A percentile compares a stretch with the other conserved stretches of the same genome.
phyloP scores from a whole-genome alignment of 179 eudicot genomes.

The Spergularia azorica region DNA sequence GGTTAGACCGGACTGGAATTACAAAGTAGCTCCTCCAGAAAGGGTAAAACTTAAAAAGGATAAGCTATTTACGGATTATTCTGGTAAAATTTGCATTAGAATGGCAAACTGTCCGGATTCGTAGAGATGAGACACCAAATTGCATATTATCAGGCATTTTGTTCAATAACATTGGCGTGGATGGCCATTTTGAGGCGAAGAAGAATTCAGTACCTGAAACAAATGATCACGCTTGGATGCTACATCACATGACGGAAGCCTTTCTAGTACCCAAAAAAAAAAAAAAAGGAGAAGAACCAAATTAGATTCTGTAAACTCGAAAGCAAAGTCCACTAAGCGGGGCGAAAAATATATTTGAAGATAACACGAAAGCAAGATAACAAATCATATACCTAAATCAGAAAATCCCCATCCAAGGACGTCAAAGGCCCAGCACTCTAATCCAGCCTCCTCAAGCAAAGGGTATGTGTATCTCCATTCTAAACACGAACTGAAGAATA shows the following conservation, averaged over 20 bases:
- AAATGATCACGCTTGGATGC: conserved; percentile 88
- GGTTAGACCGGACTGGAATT: conserved; percentile 8
- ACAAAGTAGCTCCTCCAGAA: not conserved
- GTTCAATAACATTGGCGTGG: conserved; percentile 32
- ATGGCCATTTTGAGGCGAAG: conserved; percentile 3
- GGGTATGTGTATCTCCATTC: conserved; percentile 93
- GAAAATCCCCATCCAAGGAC: conserved; percentile 98
- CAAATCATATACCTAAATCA: conserved; percentile 60
- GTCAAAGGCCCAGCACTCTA: conserved; percentile 88
- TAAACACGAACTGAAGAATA: conserved; percentile 87
- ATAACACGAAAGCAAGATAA: not conserved
- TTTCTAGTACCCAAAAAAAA: conserved; percentile 37
- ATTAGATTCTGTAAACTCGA: not conserved
- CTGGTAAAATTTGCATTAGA: not conserved
- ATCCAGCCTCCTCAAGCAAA: conserved; percentile 86
- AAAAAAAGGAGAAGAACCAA: conserved; percentile 6
- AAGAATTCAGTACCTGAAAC: conserved; percentile 57
- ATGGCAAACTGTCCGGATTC: not conserved
- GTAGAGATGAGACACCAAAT: not conserved
- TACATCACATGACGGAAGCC: conserved; percentile 65
- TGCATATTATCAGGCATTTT: not conserved
- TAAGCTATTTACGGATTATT: not conserved
- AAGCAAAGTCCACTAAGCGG: conserved; percentile 6
- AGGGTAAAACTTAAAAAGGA: not conserved
- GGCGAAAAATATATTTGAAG: not conserved